phyloP scores from a whole-genome alignment of 2,329 filamentous ascomycete genomes.

The Bipolaris victoriae region DNA sequence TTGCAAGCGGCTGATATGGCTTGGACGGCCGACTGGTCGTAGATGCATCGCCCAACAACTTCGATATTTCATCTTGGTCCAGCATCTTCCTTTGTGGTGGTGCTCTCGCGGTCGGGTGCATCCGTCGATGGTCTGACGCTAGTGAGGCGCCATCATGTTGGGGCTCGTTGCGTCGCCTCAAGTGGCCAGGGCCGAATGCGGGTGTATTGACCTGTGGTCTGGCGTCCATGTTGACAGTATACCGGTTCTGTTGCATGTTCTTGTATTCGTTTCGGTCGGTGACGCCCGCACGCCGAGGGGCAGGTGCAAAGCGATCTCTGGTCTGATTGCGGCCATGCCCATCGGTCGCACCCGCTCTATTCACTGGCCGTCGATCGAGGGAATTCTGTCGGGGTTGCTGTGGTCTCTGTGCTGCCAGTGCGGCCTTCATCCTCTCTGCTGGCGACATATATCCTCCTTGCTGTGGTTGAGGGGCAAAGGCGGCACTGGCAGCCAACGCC shows the following conservation, averaged over 20 bases:
- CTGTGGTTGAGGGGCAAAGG: conserved; percentile 14
- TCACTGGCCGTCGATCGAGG: conserved; percentile 23
- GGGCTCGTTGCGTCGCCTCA: conserved; percentile 38
- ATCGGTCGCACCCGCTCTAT: conserved; percentile 24
- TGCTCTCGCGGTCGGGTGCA: conserved; percentile 8
- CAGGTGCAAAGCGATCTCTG: conserved; percentile 25
- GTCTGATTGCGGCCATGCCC: conserved; percentile 25
- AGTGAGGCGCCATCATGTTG: conserved; percentile 10
- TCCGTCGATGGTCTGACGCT: conserved; percentile 6
- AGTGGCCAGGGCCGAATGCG: conserved; percentile 32
- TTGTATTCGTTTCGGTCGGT: conserved; percentile 11
- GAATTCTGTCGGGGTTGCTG: conserved; percentile 18
- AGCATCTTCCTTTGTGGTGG: conserved; percentile 28
- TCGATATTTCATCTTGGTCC: conserved; percentile 38
- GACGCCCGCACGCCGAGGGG: conserved; percentile 7
- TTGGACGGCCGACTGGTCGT: conserved; percentile 14
- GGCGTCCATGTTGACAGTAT: conserved; percentile 42
- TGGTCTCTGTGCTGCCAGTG: conserved; percentile 14
- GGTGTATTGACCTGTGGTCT: conserved; percentile 35
- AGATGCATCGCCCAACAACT: conserved; percentile 28
- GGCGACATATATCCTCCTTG: conserved; percentile 26
- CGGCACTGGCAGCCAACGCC: conserved; percentile 28
- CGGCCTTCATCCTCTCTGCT: conserved; percentile 26
- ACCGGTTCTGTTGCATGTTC: conserved; percentile 24
- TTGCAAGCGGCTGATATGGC: conserved; percentile 33